Percentiles rank a stretch among this genome's conserved stretches.
Conservation (phyloP, 176 grass and related monocot species). For the Oryza nivara region DNA sequence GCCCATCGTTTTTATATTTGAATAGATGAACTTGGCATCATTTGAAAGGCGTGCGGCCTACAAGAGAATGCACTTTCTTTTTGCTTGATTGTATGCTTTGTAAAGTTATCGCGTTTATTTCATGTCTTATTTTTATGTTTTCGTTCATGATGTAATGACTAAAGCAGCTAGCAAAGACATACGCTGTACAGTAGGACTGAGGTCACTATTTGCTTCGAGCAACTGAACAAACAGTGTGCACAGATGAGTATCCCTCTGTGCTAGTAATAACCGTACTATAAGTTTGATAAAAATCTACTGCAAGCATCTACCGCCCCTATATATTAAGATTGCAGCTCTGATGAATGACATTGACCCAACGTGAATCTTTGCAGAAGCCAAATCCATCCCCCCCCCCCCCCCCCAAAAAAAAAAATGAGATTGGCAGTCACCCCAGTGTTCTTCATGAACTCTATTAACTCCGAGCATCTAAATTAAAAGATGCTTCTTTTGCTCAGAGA, state of each 20-base stretch:
- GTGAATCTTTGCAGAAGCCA: no score
- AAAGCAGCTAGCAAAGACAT: background rate
- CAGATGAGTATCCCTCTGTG: background rate
- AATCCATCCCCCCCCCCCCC: no score
- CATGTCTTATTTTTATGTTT: background rate
- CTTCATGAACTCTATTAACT: background rate
- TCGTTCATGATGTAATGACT: background rate
- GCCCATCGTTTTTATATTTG: no score
- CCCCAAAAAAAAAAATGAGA: no score
- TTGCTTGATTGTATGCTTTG: background rate
- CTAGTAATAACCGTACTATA: background rate
- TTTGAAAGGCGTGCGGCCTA: no score
- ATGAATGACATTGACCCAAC: background rate
- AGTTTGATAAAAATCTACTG: background rate
- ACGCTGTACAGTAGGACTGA: background rate
- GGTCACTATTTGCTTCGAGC: background rate
- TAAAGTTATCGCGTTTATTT: background rate
- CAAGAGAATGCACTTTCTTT: background rate
- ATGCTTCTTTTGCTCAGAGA: background rate
- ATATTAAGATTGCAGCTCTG: slow-evolving; percentile 16
- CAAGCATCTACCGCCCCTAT: background rate
- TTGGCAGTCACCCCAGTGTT: background rate
- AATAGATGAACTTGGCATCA: no score
- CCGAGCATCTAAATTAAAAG: background rate
- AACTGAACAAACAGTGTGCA: slow-evolving; percentile 1